Evolutionary conservation across 352 stramenopile species (phyloP), one percentile per base, ranked within the genome.

Genomic region (Pythium oligandrum): DNA sequence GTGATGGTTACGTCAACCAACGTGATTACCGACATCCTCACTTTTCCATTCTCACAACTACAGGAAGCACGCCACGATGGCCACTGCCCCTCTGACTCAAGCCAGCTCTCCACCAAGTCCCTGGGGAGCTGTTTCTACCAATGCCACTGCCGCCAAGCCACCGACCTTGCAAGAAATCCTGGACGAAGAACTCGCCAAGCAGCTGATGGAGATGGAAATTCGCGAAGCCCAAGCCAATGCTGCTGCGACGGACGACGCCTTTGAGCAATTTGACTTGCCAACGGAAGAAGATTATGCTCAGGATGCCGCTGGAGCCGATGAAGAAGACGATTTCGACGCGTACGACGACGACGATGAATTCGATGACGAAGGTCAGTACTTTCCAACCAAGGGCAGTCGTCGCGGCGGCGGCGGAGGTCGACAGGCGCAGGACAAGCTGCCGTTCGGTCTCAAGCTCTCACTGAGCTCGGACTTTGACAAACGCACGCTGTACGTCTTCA

Each of bases 131-230:
- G 17, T 26, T 26, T 26, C 17, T 26, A 26, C 17, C 17, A 26
- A 26, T 26, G 38, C 51, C 39, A 48, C 38, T 4, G 12, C 32
- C 34, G 12, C 17, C 37, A 42, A 31, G 40, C 54, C 44, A 35
- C 61, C 61, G 9, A 82, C 53, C 33, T 61, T 85, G 34, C 76
- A 83, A 65, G 70, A 88, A 48, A 83, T 88, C 56, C 76, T 85
- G 66, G 76, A 88, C 59, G 76, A 83, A 53, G 71, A 83, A 51
- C 53, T 88, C 34, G 73, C 74, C 3, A 52, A 55, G 11, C 63
- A 81, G 51, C 53, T 85, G 39, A 55, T 74, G 4, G 59, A 78
- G 36, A 43, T 64, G 34, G 69, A 78, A 33, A 42, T 66, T 30
- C 42, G 55, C 26, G 55, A 60, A 1, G 32, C 53, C 31, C 33